A percentile compares a stretch with the other conserved stretches of the same genome.
Conservation (phyloP, 2,329 filamentous ascomycete genomes). For the Incumbomyces lentus region DNA sequence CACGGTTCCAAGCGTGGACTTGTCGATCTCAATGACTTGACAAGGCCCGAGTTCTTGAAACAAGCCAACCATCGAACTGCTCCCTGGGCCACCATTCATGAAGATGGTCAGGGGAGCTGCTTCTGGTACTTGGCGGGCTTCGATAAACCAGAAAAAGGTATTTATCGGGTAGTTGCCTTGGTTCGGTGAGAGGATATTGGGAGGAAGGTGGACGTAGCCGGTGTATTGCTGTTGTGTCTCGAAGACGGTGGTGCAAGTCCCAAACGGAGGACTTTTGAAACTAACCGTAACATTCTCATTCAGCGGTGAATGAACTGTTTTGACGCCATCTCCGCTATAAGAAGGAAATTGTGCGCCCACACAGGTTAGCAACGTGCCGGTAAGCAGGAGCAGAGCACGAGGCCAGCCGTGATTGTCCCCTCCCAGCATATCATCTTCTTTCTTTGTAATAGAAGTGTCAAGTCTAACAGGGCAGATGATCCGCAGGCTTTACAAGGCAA, state of each 20-base stretch:
- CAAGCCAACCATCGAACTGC: constrained; percentile 42
- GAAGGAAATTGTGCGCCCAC: constrained; percentile 14
- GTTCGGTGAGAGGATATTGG: constrained; percentile 22
- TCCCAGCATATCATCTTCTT: constrained; percentile 1
- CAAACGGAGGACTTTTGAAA: constrained; percentile 52
- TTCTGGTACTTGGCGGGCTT: constrained; percentile 33
- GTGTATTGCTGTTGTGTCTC: constrained; percentile 57
- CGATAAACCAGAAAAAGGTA: constrained; percentile 35
- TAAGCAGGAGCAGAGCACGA: not conserved
- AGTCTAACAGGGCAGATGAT: no score
- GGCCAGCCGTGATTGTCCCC: no score
- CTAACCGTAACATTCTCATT: constrained; percentile 55
- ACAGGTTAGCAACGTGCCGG: not conserved
- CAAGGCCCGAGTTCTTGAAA: constrained; percentile 41
- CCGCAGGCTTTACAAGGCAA: no score
- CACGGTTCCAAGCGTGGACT: constrained; percentile 34
- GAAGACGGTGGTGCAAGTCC: constrained; percentile 57
- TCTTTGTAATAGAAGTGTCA: no score
- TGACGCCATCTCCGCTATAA: constrained; percentile 27
- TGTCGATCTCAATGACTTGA: constrained; percentile 29
- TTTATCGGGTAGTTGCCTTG: constrained; percentile 27
- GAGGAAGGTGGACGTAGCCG: constrained; percentile 55
- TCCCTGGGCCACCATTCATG: constrained; percentile 45
- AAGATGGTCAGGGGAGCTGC: constrained; percentile 41
- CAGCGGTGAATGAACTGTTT: constrained; percentile 49